Percentiles rank a stretch among this genome's conserved stretches.
These are phyloP conservation scores for Synchytrium microbalum DNA, from an alignment of 371 early-diverging fungal species.

Conservation along the genomic window DNA sequence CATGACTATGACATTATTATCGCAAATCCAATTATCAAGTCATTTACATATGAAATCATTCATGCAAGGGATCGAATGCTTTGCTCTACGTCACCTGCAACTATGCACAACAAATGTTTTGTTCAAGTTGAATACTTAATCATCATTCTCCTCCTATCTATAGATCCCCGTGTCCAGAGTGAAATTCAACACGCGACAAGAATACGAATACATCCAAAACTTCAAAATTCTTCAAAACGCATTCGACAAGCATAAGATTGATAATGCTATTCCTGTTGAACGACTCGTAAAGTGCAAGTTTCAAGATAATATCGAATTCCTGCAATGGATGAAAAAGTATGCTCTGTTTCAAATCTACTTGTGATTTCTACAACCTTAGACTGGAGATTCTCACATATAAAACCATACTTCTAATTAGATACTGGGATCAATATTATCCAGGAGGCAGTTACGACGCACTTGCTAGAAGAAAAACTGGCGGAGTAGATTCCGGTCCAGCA, in stretches of 20 bases:
- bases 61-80: no score
- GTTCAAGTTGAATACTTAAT: no score
- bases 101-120: background rate
- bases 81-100: no score
- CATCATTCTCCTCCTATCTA: no score
- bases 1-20: no score
- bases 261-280: conserved; percentile 74
- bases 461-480: conserved; percentile 57
- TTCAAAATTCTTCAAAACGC: conserved; percentile 80
- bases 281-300: conserved; percentile 83
- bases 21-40: no score
- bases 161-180: conserved; percentile 70
- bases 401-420: conserved; percentile 19
- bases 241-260: conserved; percentile 72
- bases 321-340: conserved; percentile 85
- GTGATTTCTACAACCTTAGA: conserved; percentile 4
- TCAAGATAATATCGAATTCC: conserved; percentile 94
- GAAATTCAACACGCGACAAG: conserved; percentile 84
- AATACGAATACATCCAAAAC: conserved; percentile 86
- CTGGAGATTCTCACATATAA: conserved; percentile 2
- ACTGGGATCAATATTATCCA: conserved; percentile 75
- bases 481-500: conserved; percentile 19
- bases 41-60: no score
- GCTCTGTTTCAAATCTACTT: background rate
- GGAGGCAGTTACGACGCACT: conserved; percentile 79